Evolutionary conservation across 164 flowering plant genomes (phyloP).

Genomic region (Malania oleifera): DNA sequence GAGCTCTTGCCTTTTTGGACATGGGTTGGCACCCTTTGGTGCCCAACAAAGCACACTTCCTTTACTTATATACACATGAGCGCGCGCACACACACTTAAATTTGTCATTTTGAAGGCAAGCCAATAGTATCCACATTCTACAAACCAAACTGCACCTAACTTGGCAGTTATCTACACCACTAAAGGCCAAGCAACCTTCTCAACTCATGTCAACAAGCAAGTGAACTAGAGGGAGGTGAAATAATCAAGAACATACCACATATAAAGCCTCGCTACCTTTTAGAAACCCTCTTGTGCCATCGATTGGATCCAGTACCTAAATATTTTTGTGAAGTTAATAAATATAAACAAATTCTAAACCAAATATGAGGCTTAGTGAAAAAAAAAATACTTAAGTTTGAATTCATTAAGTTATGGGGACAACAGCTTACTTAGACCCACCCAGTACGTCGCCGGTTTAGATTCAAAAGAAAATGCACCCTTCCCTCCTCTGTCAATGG

Average conservation of each 20-base stretch:
- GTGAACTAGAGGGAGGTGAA: neutral
- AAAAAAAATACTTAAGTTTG: no score
- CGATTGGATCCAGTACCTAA: constrained; percentile 95
- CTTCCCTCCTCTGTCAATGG: constrained; percentile 89
- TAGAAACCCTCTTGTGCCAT: constrained; percentile 92
- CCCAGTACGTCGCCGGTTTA: constrained; percentile 87
- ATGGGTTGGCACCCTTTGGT: no score
- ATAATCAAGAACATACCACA: constrained; percentile 56
- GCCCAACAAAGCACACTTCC: no score
- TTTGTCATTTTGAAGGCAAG: no score
- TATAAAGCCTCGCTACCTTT: constrained; percentile 77
- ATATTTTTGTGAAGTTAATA: constrained; percentile 8
- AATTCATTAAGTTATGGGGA: neutral
- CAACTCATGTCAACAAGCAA: neutral
- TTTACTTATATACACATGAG: no score
- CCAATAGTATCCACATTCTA: no score
- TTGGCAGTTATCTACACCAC: no score
- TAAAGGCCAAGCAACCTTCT: neutral
- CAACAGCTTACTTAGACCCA: constrained; percentile 19
- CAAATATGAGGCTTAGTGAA: neutral
- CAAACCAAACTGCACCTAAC: no score
- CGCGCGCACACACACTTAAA: no score
- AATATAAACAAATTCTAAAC: neutral
- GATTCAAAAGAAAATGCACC: constrained; percentile 52
- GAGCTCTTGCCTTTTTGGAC: no score